Conservation (phyloP, 2,329 filamentous ascomycete species). For the Alternaria arbusti region DNA sequence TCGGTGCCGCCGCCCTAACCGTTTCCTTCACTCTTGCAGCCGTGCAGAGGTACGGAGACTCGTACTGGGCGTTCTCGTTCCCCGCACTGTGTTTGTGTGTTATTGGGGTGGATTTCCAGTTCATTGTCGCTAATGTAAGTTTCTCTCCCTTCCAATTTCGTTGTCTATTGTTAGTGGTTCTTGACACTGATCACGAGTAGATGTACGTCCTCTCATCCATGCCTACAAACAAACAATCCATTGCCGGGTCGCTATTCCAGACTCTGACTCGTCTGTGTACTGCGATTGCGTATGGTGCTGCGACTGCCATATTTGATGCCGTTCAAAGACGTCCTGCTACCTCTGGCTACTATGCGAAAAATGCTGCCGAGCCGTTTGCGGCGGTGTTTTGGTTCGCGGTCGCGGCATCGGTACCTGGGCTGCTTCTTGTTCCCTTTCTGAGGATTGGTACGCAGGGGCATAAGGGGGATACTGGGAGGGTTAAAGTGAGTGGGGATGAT, state of each 20-base stretch:
- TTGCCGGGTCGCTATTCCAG: constrained; percentile 72
- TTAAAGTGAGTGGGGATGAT: constrained; percentile 11
- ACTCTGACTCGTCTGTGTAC: constrained; percentile 67
- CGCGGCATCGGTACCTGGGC: constrained; percentile 52
- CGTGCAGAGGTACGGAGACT: constrained; percentile 61
- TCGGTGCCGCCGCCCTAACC: constrained; percentile 56
- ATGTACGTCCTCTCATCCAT: constrained; percentile 74
- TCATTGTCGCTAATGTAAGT: constrained; percentile 71
- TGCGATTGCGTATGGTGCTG: constrained; percentile 66
- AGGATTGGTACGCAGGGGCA: constrained; percentile 61
- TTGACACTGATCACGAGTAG: constrained; percentile 38
- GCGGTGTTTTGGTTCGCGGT: constrained; percentile 60
- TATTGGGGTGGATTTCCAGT: constrained; percentile 71
- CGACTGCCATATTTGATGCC: constrained; percentile 66
- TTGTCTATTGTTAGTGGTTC: not conserved
- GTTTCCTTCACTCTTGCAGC: constrained; percentile 62
- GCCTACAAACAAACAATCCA: constrained; percentile 66
- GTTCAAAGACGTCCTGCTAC: constrained; percentile 39
- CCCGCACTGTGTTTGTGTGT: constrained; percentile 67
- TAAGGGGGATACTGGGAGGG: constrained; percentile 36
- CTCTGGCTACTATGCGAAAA: constrained; percentile 51
- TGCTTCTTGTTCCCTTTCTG: constrained; percentile 61
- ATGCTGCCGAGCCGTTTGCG: constrained; percentile 58
- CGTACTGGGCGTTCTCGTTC: constrained; percentile 72
- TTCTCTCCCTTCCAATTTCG: not conserved